Conservation (phyloP, 192 early-diverging fungal genomes). For the Diversispora epigaea region DNA sequence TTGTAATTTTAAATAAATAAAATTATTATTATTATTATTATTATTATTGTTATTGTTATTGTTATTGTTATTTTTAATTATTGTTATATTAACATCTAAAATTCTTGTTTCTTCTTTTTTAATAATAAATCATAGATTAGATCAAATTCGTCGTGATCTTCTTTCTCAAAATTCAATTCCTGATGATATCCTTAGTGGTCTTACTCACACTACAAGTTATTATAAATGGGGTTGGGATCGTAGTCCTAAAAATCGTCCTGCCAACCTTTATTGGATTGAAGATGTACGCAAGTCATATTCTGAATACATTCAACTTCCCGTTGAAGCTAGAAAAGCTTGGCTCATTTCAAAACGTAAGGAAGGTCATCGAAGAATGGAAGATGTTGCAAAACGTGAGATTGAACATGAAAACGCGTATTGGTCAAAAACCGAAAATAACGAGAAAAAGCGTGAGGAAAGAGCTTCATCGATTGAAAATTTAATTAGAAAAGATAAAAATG, state of each 20-base stretch:
- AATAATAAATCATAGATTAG: neutral
- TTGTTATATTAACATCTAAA: neutral
- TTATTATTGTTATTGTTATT: neutral
- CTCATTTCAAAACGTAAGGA: neutral
- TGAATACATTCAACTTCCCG: neutral
- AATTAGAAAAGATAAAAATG: constrained; percentile 17
- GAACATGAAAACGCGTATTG: constrained; percentile 19
- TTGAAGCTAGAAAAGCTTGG: neutral
- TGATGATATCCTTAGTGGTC: constrained; percentile 10
- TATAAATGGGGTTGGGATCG: constrained; percentile 13
- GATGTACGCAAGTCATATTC: neutral
- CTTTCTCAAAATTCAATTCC: constrained; percentile 1
- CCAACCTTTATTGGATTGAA: constrained; percentile 7
- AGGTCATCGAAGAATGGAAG: constrained; percentile 9
- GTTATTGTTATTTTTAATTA: neutral
- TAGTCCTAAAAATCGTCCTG: constrained; percentile 6
- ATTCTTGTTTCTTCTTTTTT: neutral
- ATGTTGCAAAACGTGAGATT: neutral
- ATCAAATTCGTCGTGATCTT: neutral
- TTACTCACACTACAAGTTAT: neutral
- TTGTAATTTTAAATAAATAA: neutral
- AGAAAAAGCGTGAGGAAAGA: neutral
- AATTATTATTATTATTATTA: neutral
- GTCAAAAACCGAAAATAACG: neutral
- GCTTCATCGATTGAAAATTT: neutral